These are phyloP conservation scores for Metarhizium guizhouense DNA, from an alignment of 2,329 filamentous ascomycete genomes.

Conservation along the genomic window DNA sequence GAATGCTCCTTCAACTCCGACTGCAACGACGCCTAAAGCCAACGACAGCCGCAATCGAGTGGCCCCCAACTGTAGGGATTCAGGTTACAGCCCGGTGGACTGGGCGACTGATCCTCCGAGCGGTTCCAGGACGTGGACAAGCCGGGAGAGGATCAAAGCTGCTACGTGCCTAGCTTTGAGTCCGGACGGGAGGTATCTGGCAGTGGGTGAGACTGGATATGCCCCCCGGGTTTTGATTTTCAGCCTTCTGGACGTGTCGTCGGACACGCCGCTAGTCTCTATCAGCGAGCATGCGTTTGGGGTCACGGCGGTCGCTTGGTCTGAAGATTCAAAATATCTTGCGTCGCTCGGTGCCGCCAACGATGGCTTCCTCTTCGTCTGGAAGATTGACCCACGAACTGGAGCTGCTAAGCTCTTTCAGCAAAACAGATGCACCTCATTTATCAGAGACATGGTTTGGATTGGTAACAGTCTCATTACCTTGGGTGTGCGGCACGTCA, in stretches of 20 bases:
- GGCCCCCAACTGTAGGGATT: constrained; percentile 38
- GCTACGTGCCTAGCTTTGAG: constrained; percentile 87
- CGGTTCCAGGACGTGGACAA: constrained; percentile 69
- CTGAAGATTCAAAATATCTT: constrained; percentile 73
- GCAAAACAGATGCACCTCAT: constrained; percentile 85
- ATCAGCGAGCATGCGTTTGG: constrained; percentile 87
- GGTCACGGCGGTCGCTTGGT: constrained; percentile 83
- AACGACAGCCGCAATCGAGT: constrained; percentile 54
- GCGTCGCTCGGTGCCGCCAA: constrained; percentile 84
- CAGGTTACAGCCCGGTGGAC: constrained; percentile 35
- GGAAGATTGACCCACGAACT: constrained; percentile 75
- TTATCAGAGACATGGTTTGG: constrained; percentile 82
- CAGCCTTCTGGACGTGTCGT: constrained; percentile 68
- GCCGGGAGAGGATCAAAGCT: constrained; percentile 86
- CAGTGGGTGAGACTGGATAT: constrained; percentile 93
- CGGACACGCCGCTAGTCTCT: constrained; percentile 73
- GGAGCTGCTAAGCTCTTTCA: constrained; percentile 72
- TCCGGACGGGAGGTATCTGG: constrained; percentile 76
- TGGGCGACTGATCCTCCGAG: constrained; percentile 49
- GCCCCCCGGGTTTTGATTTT: constrained; percentile 87
- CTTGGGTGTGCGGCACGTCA: constrained; percentile 83
- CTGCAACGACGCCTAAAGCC: constrained; percentile 46
- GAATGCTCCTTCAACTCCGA: constrained; percentile 41
- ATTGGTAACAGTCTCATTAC: constrained; percentile 77
- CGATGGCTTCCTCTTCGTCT: constrained; percentile 89